Conservation (phyloP, 257 asterid genomes). For the Plantago elongata region DNA sequence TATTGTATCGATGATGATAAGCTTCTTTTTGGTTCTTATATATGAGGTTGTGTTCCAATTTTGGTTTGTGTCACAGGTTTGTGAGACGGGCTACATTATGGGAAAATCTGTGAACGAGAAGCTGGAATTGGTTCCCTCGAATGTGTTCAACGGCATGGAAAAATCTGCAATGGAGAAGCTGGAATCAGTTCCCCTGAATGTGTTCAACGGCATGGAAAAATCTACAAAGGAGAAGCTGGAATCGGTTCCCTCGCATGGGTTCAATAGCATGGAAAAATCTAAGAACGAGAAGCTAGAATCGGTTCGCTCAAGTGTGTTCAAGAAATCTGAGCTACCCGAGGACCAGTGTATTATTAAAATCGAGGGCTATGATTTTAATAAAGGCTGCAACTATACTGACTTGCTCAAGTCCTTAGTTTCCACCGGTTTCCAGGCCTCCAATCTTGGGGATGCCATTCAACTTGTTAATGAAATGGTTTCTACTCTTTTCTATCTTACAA, state of each 20-base stretch:
- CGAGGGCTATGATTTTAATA: constrained; percentile 82
- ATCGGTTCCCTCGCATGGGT: constrained; percentile 44
- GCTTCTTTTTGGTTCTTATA: no score
- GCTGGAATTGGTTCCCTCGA: no score
- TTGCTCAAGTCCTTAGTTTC: constrained; percentile 64
- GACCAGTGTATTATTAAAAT: constrained; percentile 42
- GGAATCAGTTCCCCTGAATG: no score
- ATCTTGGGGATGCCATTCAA: constrained; percentile 87
- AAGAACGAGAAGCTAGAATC: constrained; percentile 33
- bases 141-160: no score
- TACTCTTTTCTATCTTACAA: no score
- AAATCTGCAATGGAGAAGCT: no score
- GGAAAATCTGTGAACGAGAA: no score
- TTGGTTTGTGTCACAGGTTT: no score
- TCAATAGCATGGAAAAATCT: constrained; percentile 26
- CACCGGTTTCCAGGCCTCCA: constrained; percentile 94
- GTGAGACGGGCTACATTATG: no score
- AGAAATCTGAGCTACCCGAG: constrained; percentile 60
- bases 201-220: background rate
- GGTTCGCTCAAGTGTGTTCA: constrained; percentile 52
- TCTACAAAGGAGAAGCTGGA: constrained; percentile 30
- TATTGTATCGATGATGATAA: no score
- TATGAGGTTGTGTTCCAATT: no score
- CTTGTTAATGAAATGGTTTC: constrained; percentile 29
- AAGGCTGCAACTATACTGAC: constrained; percentile 62